Percentiles rank a stretch among this genome's conserved stretches.
phyloP scores from a whole-genome alignment of 2,329 filamentous ascomycete species.

The Calycina herbarum region DNA sequence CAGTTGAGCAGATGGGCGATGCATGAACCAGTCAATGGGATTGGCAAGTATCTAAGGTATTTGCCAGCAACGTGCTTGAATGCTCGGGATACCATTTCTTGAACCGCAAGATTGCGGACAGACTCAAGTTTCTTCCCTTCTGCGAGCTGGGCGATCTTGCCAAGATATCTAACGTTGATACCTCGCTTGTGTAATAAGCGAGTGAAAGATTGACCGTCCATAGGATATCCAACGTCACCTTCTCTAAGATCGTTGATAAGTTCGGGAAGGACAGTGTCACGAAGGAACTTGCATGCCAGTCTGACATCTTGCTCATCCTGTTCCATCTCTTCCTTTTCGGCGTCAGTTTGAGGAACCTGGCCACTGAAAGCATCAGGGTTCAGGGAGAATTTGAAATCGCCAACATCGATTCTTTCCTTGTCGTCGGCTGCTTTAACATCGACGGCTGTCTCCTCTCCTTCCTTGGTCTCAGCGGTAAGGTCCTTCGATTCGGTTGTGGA shows the following conservation, averaged over 20 bases:
- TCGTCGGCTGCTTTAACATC: slow-evolving; percentile 33
- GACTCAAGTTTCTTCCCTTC: slow-evolving; percentile 73
- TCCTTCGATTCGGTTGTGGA: slow-evolving; percentile 36
- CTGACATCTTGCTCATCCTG: slow-evolving; percentile 88
- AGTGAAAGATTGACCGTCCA: slow-evolving; percentile 93
- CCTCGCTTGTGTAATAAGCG: slow-evolving; percentile 92
- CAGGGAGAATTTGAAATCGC: slow-evolving; percentile 81
- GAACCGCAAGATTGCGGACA: slow-evolving; percentile 72
- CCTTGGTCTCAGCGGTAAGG: slow-evolving; percentile 26
- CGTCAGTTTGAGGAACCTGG: slow-evolving; percentile 83
- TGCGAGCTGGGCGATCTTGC: slow-evolving; percentile 72
- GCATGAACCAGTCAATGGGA: slow-evolving; percentile 76
- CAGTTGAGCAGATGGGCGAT: slow-evolving; percentile 91
- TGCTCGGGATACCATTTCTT: slow-evolving; percentile 92
- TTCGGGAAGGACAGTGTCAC: slow-evolving; percentile 76
- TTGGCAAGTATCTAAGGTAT: slow-evolving; percentile 77
- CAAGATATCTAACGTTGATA: slow-evolving; percentile 96
- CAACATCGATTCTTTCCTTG: slow-evolving; percentile 74
- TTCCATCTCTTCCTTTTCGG: slow-evolving; percentile 80
- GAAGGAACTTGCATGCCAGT: slow-evolving; percentile 76
- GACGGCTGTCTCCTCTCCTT: slow-evolving; percentile 29
- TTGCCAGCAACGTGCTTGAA: slow-evolving; percentile 90
- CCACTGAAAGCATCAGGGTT: slow-evolving; percentile 97
- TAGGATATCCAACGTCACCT: slow-evolving; percentile 93
- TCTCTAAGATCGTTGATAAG: slow-evolving; percentile 85